Evolutionary conservation across 1,284 basidiomycete genomes (phyloP).

Genomic region (Ustilago trichophora): DNA sequence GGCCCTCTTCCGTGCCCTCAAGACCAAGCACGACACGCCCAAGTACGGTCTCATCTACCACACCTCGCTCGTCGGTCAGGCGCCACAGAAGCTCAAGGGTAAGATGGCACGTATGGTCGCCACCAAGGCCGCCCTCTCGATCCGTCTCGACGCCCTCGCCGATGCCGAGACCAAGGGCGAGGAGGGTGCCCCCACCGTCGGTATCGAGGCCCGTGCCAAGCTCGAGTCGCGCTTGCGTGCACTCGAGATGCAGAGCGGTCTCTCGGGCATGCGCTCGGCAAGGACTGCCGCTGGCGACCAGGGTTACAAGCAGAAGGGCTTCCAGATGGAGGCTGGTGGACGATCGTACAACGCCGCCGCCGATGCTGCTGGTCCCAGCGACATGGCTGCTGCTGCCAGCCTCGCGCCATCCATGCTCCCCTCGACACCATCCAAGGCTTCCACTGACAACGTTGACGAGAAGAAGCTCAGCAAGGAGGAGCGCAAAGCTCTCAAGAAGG

Average conservation of each 20-base stretch:
- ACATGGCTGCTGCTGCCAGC: slow-evolving; percentile 37
- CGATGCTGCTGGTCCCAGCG: slow-evolving; percentile 53
- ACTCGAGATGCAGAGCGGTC: slow-evolving; percentile 72
- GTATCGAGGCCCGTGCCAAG: slow-evolving; percentile 90
- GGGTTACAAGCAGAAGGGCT: slow-evolving; percentile 64
- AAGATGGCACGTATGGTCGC: slow-evolving; percentile 99
- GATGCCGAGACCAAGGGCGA: slow-evolving; percentile 91
- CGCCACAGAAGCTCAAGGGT: slow-evolving; percentile 96
- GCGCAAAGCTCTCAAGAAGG: slow-evolving; percentile 55
- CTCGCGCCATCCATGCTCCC: slow-evolving; percentile 66
- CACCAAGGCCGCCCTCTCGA: slow-evolving; percentile 87
- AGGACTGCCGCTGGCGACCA: slow-evolving; percentile 46
- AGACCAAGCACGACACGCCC: slow-evolving; percentile 98
- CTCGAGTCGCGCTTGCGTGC: slow-evolving; percentile 91
- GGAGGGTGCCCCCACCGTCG: slow-evolving; percentile 79
- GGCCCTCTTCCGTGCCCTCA: slow-evolving; percentile 94
- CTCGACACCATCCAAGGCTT: slow-evolving; percentile 68
- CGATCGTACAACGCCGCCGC: slow-evolving; percentile 61
- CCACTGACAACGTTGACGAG: slow-evolving; percentile 59
- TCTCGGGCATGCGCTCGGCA: slow-evolving; percentile 47
- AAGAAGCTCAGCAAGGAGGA: slow-evolving; percentile 58
- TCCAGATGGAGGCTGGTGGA: slow-evolving; percentile 56
- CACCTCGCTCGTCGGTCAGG: slow-evolving; percentile 87
- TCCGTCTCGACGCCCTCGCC: slow-evolving; percentile 94
- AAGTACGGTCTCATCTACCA: slow-evolving; percentile 98